These are phyloP conservation scores for Ceratorhiza oryzae-sativae DNA, from an alignment of 1,284 basidiomycete species.

Conservation along the genomic window DNA sequence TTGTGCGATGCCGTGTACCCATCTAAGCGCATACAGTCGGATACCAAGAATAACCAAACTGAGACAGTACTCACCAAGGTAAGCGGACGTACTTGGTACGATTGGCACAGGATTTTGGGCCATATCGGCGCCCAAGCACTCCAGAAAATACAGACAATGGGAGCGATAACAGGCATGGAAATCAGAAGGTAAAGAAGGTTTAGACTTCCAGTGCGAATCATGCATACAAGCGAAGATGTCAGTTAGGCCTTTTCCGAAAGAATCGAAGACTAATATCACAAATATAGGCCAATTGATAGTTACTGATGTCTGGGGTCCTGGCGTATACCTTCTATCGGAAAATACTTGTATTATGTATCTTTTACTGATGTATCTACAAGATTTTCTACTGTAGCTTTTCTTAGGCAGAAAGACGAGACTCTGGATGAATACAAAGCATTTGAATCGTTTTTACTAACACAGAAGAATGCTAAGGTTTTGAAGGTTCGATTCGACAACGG, in stretches of 20 bases:
- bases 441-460: slow-evolving; percentile 10
- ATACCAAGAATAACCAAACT: not conserved
- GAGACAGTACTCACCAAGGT: not conserved
- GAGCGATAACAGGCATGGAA: slow-evolving; percentile 49
- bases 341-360: slow-evolving; percentile 45
- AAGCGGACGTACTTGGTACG: slow-evolving; percentile 45
- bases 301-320: slow-evolving; percentile 47
- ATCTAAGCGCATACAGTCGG: not conserved
- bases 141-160: slow-evolving; percentile 44
- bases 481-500: slow-evolving; percentile 42
- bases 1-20: not conserved
- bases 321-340: slow-evolving; percentile 39
- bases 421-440: slow-evolving; percentile 35
- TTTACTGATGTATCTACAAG: slow-evolving; percentile 47
- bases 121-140: slow-evolving; percentile 48
- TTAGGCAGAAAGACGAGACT: slow-evolving; percentile 45
- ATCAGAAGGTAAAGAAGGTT: slow-evolving; percentile 27
- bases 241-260: slow-evolving; percentile 44
- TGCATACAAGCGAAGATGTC: slow-evolving; percentile 47
- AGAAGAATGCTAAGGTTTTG: not conserved
- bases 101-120: slow-evolving; percentile 52
- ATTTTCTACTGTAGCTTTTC: slow-evolving; percentile 43
- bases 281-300: slow-evolving; percentile 46
- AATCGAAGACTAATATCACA: slow-evolving; percentile 38
- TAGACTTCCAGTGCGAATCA: slow-evolving; percentile 42